Evolutionary conservation across 257 asterid genomes (phyloP), one percentile per base, ranked within the genome.

Genomic region (Verbena officinalis): DNA sequence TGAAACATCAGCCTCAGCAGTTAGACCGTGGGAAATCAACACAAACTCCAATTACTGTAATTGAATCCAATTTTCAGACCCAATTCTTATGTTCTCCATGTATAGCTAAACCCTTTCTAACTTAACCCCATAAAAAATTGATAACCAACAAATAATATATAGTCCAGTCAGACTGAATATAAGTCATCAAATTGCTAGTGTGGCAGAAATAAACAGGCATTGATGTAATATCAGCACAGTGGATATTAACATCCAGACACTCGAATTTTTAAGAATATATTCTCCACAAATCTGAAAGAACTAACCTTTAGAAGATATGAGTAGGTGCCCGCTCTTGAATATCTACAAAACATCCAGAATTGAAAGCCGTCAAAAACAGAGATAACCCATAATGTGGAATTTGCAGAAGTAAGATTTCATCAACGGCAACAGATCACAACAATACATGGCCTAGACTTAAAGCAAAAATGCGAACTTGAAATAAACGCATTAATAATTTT

Each of bases 271-370:
- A 44, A 43, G 21, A 21, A 15, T 27, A 48, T 55, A 56, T 30
- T 57, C n/a, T 22, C 22, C 55, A 60, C 49, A 43, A 66, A 48
- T 21, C 36, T 2, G 49, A 61, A 75, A 48, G 55, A 70, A 79
- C 96, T 52, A 53, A 87, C 99, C 99, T 88, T 88, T 94, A 16
- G 99, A 90, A 39, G 99, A 94, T 78, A 94, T 90, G 72, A 94
- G 91, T 43, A 94, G 89, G 52, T 87, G 93, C 75, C 99, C 99
- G 59, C 96, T 94, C 94, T 94, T 94, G 97, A 90, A 94, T 71
- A 94, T 84, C 99, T 94, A 82, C 62, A 86, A 68, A 78, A 36
- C 52, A 73, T 66, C 56, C 65, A 69, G 48, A 52, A 49, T 3
- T 38, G 16, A 36, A 65, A 39, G 38, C 17, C 67, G 67, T 71